These are phyloP conservation scores for Lichtheimia corymbifera DNA, from an alignment of 371 early-diverging fungal species.

Conservation along the genomic window DNA sequence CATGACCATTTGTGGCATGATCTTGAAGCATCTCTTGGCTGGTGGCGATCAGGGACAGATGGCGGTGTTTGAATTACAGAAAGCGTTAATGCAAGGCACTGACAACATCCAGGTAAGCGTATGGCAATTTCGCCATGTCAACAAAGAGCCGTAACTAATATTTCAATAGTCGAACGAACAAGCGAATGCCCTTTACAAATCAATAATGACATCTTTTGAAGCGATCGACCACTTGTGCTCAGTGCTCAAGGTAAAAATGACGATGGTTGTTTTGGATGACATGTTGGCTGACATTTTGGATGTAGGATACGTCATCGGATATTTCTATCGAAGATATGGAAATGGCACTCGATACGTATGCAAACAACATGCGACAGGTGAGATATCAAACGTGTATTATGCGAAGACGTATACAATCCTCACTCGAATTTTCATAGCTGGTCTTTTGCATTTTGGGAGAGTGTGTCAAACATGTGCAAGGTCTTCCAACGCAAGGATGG, in stretches of 20 bases:
- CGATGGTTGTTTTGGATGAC: neutral
- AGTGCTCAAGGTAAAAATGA: slow-evolving; percentile 3
- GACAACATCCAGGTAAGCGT: neutral
- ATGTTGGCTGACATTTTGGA: neutral
- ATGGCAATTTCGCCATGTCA: too few species aligned
- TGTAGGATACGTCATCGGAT: neutral
- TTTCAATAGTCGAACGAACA: too few species aligned
- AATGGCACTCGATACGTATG: neutral
- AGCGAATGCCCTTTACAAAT: neutral
- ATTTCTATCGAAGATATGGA: neutral
- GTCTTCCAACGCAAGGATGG: slow-evolving; percentile 9
- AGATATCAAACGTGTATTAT: neutral
- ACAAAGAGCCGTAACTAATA: too few species aligned
- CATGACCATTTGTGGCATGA: slow-evolving; percentile 5
- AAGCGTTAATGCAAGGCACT: neutral
- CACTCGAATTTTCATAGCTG: neutral
- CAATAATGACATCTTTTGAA: neutral
- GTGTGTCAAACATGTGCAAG: slow-evolving; percentile 7
- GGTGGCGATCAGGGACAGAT: slow-evolving; percentile 3
- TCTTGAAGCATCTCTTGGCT: slow-evolving; percentile 8
- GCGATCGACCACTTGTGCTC: slow-evolving; percentile 1
- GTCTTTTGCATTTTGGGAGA: slow-evolving; percentile 5
- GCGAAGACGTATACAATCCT: neutral
- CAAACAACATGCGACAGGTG: neutral
- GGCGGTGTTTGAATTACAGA: neutral